Percentiles rank a stretch among this genome's conserved stretches.
Conservation (phyloP, 2,329 filamentous ascomycete species). For the Neurospora sp. region DNA sequence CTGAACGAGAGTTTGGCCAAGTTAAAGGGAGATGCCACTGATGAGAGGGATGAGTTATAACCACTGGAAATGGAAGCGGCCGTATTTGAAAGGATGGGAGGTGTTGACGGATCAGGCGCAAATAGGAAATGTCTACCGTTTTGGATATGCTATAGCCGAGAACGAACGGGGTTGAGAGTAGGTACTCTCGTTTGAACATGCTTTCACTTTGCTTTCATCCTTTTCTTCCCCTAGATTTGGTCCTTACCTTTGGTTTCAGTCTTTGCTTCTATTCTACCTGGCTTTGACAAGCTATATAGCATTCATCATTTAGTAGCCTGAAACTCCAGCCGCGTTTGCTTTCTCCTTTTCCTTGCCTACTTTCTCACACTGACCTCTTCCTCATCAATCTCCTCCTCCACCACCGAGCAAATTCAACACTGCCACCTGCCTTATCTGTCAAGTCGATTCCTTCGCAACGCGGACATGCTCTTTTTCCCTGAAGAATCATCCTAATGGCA, state of each 20-base stretch:
- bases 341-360: not conserved
- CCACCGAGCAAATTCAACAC: not conserved
- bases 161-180: not conserved
- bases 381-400: not conserved
- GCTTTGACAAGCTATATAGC: not conserved
- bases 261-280: not conserved
- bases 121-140: not conserved
- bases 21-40: constrained; percentile 1
- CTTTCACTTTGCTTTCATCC: not conserved
- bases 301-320: not conserved
- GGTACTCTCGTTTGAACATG: not conserved
- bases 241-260: not conserved
- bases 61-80: not conserved
- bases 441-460: not conserved
- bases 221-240: not conserved
- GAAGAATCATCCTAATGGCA: not conserved
- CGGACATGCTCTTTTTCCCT: not conserved
- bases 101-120: not conserved
- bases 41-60: constrained; percentile 19
- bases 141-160: not conserved
- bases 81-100: not conserved
- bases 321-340: not conserved
- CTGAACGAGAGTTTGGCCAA: constrained; percentile 19
- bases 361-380: not conserved
- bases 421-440: not conserved